phyloP scores from a whole-genome alignment of 495 filamentous ascomycete species.

The Penicillium paradoxum region DNA sequence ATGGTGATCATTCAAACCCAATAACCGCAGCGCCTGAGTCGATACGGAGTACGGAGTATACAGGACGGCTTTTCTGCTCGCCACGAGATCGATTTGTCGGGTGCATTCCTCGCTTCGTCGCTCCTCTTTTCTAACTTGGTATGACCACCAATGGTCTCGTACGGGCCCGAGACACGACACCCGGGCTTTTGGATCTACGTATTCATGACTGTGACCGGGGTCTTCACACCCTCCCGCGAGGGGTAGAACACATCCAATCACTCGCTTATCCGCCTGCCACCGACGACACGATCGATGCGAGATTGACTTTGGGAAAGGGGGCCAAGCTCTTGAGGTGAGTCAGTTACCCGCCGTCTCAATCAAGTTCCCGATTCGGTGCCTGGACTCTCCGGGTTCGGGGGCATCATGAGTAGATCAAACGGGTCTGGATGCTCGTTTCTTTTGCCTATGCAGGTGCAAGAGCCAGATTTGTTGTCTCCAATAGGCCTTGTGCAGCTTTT shows the following conservation, averaged over 20 bases:
- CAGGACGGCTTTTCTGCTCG: too few species aligned
- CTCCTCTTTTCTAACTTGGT: not conserved
- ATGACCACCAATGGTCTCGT: not conserved
- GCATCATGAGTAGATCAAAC: not conserved
- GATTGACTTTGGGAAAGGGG: not conserved
- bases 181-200: not conserved
- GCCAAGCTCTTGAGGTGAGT: not conserved
- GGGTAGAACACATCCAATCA: conserved; percentile 5
- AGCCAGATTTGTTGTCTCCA: too few species aligned
- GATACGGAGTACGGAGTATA: too few species aligned
- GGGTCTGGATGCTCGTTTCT: not conserved
- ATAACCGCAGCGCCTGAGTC: not conserved
- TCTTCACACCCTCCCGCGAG: not conserved
- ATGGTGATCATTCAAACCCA: not conserved
- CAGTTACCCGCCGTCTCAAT: not conserved
- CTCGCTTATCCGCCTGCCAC: not conserved
- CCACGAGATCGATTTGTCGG: not conserved
- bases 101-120: not conserved
- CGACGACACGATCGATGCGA: conserved; percentile 3
- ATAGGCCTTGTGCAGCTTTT: too few species aligned
- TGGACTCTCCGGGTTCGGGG: not conserved
- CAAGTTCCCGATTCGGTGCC: not conserved
- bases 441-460: too few species aligned
- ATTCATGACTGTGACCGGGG: not conserved
- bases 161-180: not conserved